A percentile compares a stretch with the other conserved stretches of the same genome.
Evolutionary conservation across 139 green algal species (phyloP).

Genomic region (Chlorella sp.): DNA sequence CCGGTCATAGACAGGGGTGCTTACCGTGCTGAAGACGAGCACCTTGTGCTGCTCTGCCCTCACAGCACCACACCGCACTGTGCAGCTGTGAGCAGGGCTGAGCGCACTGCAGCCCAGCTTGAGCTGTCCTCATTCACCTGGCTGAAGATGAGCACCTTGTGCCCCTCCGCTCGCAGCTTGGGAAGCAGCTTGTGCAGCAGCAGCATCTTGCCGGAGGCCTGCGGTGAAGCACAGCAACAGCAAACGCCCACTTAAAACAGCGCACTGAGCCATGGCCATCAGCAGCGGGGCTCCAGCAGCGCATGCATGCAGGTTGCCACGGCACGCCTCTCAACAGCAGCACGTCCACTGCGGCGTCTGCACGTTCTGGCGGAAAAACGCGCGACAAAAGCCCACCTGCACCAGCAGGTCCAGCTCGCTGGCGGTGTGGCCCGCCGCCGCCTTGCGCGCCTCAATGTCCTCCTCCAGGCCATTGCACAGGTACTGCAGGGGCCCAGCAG

Average conservation of each 20-base stretch:
- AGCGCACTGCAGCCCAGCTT: too few species aligned
- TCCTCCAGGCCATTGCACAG: slow-evolving; percentile 90
- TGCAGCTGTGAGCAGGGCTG: too few species aligned
- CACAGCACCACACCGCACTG: too few species aligned
- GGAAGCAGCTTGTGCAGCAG: slow-evolving; percentile 87
- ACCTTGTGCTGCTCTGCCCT: not conserved
- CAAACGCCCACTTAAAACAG: too few species aligned
- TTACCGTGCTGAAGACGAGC: not conserved
- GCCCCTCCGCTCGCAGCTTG: slow-evolving; percentile 83
- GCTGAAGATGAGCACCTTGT: slow-evolving; percentile 50
- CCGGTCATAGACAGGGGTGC: too few species aligned
- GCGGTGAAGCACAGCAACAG: slow-evolving; percentile 18
- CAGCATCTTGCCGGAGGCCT: slow-evolving; percentile 79
- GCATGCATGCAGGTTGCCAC: too few species aligned
- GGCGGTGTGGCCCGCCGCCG: not conserved
- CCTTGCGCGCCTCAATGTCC: slow-evolving; percentile 62
- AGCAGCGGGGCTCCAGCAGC: too few species aligned
- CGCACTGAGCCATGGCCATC: too few species aligned
- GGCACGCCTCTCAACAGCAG: too few species aligned
- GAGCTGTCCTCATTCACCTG: not conserved
- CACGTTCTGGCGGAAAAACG: too few species aligned
- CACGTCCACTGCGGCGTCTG: too few species aligned
- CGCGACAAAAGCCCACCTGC: not conserved
- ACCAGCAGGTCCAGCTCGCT: slow-evolving; percentile 72
- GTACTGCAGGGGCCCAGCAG: slow-evolving; percentile 69